phyloP scores from a whole-genome alignment of 2,329 filamentous ascomycete genomes.

The Cercospora canescens region DNA sequence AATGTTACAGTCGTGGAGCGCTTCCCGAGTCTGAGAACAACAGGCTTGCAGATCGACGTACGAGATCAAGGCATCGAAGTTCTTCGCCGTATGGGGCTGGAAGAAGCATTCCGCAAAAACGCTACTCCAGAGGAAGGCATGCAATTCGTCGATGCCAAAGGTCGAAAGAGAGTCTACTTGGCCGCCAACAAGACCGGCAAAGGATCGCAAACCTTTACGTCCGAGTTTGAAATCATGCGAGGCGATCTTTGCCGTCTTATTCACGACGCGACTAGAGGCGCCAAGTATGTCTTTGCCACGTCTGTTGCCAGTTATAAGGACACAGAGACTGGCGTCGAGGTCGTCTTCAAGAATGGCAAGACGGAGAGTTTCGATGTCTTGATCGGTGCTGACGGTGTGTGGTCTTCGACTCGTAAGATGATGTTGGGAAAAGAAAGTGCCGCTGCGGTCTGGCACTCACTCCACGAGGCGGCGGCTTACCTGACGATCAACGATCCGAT shows the following conservation, averaged over 20 bases:
- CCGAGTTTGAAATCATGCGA: constrained; percentile 42
- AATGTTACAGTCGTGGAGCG: constrained; percentile 48
- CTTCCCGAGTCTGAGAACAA: constrained; percentile 38
- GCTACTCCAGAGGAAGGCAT: constrained; percentile 44
- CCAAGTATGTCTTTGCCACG: constrained; percentile 20
- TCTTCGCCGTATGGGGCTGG: constrained; percentile 43
- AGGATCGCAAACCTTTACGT: constrained; percentile 37
- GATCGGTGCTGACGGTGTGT: constrained; percentile 29
- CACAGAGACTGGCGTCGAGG: constrained; percentile 1
- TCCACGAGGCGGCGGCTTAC: neutral
- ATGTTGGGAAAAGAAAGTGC: constrained; percentile 21
- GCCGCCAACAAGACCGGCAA: constrained; percentile 28
- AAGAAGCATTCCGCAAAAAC: constrained; percentile 37
- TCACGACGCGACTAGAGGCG: constrained; percentile 9
- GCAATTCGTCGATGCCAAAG: constrained; percentile 38
- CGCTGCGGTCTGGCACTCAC: neutral
- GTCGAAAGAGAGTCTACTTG: constrained; percentile 23
- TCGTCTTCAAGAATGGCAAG: constrained; percentile 18
- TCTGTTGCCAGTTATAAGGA: constrained; percentile 10
- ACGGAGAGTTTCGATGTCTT: constrained; percentile 25
- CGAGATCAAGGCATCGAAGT: constrained; percentile 44
- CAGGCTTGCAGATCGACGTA: constrained; percentile 50
- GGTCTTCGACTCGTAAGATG: constrained; percentile 27
- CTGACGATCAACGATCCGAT: neutral
- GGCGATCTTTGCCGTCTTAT: constrained; percentile 34